Evolutionary conservation across 352 stramenopile species (phyloP), one percentile per base, ranked within the genome.

Genomic region (Globisporangium middletonii): DNA sequence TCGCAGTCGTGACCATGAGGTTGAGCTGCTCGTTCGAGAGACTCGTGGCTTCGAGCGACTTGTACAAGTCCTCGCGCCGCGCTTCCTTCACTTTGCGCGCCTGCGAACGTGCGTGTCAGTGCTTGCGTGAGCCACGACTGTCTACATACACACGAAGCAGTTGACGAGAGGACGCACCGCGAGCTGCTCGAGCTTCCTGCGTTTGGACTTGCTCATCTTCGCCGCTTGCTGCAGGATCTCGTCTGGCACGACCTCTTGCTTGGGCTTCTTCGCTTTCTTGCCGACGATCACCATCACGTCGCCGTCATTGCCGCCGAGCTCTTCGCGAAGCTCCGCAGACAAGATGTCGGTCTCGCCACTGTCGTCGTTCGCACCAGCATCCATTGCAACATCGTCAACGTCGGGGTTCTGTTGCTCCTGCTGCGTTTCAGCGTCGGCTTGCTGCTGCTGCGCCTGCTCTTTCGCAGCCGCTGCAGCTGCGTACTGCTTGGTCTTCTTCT

Each of bases 191-290:
- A 94, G 59, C 55, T 92, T 92, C 59, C 89, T 89, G 60, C 83
- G 84, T 62, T 94, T 94, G 50, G 68, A 78, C 60, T 88, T 89
- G 62, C 79, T 92, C 69, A 92, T 72, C 42, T 83, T 83, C 37
- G 74, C 56, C 1, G 81, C 80, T 49, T 84, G 67, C 49, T 89
- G 55, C 53, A 94, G 41, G 50, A 89, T 64, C 38, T 90, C 80
- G 5, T 83, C 71, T 0, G 73, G 63, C 12, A 88, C 57, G 52
- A 71, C 64, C 27, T 86, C 73, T 15, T 67, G 57, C 56, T 86
- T 85, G 33, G 55, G 43, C 38, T 77, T 76, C 57, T 77, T 85
- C 59, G 79, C 77, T 60, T 84, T 83, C 47, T 60, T 63, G 0
- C 78, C 71, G 18, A 72, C 64, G 18, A 92, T 70, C 49, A 89